Base-by-base conservation (phyloP, 192 early-diverging fungal species). In the Hyaloraphidium curvatum region DNA sequence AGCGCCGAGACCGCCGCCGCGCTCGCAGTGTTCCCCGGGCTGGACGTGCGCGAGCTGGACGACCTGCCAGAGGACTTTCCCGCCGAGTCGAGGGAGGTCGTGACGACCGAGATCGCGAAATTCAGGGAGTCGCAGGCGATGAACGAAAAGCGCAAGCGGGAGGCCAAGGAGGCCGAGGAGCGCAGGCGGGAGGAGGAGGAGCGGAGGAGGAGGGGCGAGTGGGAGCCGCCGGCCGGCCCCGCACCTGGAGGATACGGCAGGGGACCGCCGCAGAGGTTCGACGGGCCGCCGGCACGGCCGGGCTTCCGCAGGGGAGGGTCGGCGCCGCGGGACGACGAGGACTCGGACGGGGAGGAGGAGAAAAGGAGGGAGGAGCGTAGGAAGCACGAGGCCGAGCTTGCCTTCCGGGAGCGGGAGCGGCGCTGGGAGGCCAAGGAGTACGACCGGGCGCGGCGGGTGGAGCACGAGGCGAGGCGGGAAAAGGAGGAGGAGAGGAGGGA, bases 371-470 rank as follows among this genome's bases (percentile, higher is more conserved):
- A 62, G 39, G 72, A 65, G 29, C 60, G 67, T 41, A 58, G 70
- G 7, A 54, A 69, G 26, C 64, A 64, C 1, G 70, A 72, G 41
- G 58, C 62, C 9, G 74, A 77, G 29, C 55, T 57, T 31, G 67
- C 63, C 3, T 68, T 66, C 39, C 57, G 58, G 28, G 60, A 83
- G 72, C 58, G 83, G 5, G 81, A 83, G 39, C 56, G 69, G 21
- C 73, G 83, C 1, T 83, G 74, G 69, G 78, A 81, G 52, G 59
- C 66, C 11, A 40, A 70, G 33, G 81, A 87, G 62, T 51, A 53
- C 1, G 64, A 66, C n/a, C 40, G 60, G 9, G 35, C 64, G 17
- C 56, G 62, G 5, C 62, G 66, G 21, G 61, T 69, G 21, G 72
- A 81, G 37, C 59, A 63, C 11, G 75, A 79, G 39, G 40, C 52